Percentiles rank a stretch among this genome's conserved stretches.
These are phyloP conservation scores for Pichia sp. DNA, from an alignment of 1,139 yeast species.

Conservation along the genomic window DNA sequence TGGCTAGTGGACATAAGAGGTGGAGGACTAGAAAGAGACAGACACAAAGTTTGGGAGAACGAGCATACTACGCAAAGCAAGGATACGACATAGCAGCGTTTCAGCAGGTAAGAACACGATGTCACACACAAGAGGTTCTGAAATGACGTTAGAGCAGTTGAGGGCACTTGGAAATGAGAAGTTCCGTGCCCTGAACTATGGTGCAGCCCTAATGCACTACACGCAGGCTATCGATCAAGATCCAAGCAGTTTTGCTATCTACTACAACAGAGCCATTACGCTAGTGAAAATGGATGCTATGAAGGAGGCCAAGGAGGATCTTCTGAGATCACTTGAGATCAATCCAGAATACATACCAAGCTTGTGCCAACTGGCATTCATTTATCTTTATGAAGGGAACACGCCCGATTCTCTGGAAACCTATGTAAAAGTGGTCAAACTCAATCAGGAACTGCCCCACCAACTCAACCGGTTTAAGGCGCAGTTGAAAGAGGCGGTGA, in stretches of 20 bases:
- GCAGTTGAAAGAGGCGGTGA: constrained; percentile 27
- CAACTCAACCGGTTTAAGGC: constrained; percentile 27
- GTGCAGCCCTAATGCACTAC: constrained; percentile 34
- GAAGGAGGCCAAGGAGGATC: constrained; percentile 35
- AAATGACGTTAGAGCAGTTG: constrained; percentile 20
- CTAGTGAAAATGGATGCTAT: constrained; percentile 32
- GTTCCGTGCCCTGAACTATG: constrained; percentile 30
- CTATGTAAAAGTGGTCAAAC: constrained; percentile 33
- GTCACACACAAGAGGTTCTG: neutral
- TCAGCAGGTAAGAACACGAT: neutral
- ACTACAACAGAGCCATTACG: constrained; percentile 38
- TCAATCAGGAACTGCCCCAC: constrained; percentile 24
- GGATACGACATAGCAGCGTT: neutral
- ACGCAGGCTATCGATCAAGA: constrained; percentile 34
- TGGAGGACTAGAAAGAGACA: neutral
- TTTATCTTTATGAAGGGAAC: constrained; percentile 34
- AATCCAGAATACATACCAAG: constrained; percentile 35
- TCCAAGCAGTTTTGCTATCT: constrained; percentile 32
- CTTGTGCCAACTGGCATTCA: constrained; percentile 35
- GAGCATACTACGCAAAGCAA: neutral
- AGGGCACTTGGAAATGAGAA: constrained; percentile 34
- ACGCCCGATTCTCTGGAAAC: constrained; percentile 32
- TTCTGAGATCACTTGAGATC: constrained; percentile 30
- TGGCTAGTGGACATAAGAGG: neutral
- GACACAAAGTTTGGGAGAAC: neutral